Base-by-base conservation (phyloP, 371 early-diverging fungal genomes). In the Mortierella sp. region DNA sequence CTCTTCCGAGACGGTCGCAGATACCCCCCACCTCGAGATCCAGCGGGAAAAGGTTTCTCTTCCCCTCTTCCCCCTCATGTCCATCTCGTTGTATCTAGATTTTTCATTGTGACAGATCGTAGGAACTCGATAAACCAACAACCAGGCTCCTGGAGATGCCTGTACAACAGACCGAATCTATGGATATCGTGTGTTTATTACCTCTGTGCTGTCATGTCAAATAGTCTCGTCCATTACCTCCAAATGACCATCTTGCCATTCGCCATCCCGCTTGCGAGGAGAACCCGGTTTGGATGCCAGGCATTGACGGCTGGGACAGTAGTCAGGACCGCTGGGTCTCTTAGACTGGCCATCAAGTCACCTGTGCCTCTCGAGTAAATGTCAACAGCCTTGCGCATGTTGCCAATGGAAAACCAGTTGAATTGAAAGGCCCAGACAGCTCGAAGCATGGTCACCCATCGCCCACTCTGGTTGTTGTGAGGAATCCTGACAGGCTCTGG, bases 381-480 rank as follows among this genome's bases (percentile, higher is more conserved):
- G 62, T 90, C 88, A 4, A 89, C 79, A 0, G 85, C 78, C 54
- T 86, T 85, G 39, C 83, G 83, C 92, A 92, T 92, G 67, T 90
- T 92, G 10, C 91, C 92, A 54, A 91, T 79, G 3, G 81, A 64
- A 58, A 92, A 84, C 67, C 87, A 85, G 45, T 79, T 72, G 55
- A 82, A 63, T 56, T 85, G 83, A 31, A 77, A 77, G 54, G 88
- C 81, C 92, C 93, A 93, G 10, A 83, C 81, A 4, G 92, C 87
- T n/a, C 91, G 82, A 37, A 92, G 85, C 71, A 86, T 87, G 7
- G 93, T 89, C 19, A 91, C 88, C 93, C 91, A 92, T 57, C 92
- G 85, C 31, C 92, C 92, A 7, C 90, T 90, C 28, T 87, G 84
- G 57, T 88, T 88, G 53, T 92, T 90, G 57, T 92, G 92, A 13